phyloP scores from a whole-genome alignment of 495 filamentous ascomycete species.

The Beverwykella pulmonaria region DNA sequence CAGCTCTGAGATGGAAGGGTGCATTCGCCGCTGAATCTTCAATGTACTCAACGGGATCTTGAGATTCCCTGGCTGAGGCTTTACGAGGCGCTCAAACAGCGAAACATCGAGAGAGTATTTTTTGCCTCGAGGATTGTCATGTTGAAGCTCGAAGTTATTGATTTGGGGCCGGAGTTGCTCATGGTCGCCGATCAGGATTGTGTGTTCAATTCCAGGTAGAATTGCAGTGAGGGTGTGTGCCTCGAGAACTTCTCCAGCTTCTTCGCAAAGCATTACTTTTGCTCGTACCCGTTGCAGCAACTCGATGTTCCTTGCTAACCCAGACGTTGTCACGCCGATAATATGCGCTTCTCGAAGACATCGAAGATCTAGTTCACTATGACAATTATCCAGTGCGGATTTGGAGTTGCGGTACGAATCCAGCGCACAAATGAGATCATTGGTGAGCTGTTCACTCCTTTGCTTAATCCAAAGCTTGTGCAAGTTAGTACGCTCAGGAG shows the following conservation, averaged over 20 bases:
- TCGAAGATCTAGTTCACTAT: constrained; percentile 56
- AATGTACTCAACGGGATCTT: constrained; percentile 60
- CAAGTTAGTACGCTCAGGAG: constrained; percentile 36
- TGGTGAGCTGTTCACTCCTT: constrained; percentile 46
- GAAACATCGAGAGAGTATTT: constrained; percentile 66
- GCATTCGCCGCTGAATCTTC: constrained; percentile 75
- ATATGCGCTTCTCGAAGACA: constrained; percentile 60
- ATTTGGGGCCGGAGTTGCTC: constrained; percentile 71
- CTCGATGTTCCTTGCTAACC: constrained; percentile 66
- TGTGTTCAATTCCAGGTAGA: constrained; percentile 70
- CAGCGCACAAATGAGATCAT: constrained; percentile 38
- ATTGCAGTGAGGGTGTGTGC: constrained; percentile 69
- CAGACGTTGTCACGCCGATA: constrained; percentile 77
- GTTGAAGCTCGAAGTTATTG: constrained; percentile 63
- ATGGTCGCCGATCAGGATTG: constrained; percentile 79
- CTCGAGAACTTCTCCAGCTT: constrained; percentile 78
- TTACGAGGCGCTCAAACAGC: constrained; percentile 69
- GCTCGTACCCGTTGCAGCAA: constrained; percentile 61
- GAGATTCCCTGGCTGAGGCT: constrained; percentile 40
- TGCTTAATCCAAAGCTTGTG: constrained; percentile 50
- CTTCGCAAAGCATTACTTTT: constrained; percentile 76
- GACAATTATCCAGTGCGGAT: constrained; percentile 43
- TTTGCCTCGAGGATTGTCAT: constrained; percentile 56
- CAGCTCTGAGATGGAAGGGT: constrained; percentile 66
- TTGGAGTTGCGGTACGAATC: constrained; percentile 45